Evolutionary conservation across 352 stramenopile species (phyloP).

Genomic region (Phytophthora cryptogea): DNA sequence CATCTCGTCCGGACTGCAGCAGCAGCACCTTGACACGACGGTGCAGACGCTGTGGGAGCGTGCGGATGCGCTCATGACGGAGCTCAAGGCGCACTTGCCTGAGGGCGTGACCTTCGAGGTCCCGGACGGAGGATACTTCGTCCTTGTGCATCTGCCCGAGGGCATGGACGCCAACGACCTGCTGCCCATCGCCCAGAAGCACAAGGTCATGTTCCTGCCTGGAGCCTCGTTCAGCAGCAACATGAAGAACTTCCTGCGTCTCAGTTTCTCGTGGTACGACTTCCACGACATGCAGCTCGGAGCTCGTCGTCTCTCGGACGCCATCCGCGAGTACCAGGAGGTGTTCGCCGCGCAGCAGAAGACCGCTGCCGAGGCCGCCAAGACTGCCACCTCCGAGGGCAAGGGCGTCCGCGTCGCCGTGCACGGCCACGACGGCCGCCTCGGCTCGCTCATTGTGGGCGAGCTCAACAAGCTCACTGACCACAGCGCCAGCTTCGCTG

Average conservation of each 20-base stretch:
- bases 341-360: constrained; percentile 45
- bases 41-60: constrained; percentile 76
- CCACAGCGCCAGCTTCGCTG: constrained; percentile 51
- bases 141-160: constrained; percentile 82
- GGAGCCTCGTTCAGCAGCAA: constrained; percentile 82
- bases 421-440: constrained; percentile 67
- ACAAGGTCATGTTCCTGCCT: constrained; percentile 89
- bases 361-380: constrained; percentile 14
- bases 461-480: constrained; percentile 61
- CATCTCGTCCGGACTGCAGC: constrained; percentile 70
- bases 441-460: constrained; percentile 73
- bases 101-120: constrained; percentile 73
- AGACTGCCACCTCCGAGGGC: constrained; percentile 12
- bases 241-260: constrained; percentile 89
- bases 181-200: constrained; percentile 77
- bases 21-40: constrained; percentile 78
- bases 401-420: constrained; percentile 66
- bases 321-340: constrained; percentile 67
- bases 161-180: constrained; percentile 78
- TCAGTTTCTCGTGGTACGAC: constrained; percentile 91
- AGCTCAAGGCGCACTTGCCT: constrained; percentile 67
- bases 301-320: constrained; percentile 67
- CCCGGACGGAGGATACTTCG: constrained; percentile 88
- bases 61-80: constrained; percentile 76
- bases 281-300: constrained; percentile 77